Base-by-base conservation (phyloP, 306 rosid genomes). In the Lathyrus tuberosus region DNA sequence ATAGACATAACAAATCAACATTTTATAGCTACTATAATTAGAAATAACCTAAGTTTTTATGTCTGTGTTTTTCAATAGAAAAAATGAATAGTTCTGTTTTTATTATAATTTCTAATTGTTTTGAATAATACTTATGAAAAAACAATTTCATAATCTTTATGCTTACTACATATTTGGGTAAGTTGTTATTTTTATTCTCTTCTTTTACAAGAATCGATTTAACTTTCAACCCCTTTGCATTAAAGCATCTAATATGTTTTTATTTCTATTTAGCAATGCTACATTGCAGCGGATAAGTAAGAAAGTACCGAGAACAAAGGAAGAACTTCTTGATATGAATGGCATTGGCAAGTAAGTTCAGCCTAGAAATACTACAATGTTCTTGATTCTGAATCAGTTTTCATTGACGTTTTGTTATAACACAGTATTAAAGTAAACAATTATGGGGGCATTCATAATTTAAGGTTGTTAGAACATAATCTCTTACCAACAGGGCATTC, bases 91-190 rank as follows among this genome's bases (percentile, higher is more conserved):
- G 22, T 20, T 20, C 22, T 20, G 22, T 0, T 20, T 20, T 20
- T 20, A 20, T 20, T 20, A 20, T 20, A 20, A 20, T 20, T 20
- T 20, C 22, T 0, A 20, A 20, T 20, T 20, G 22, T 20, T 20
- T 20, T 20, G 22, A 20, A 20, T 20, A 20, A 20, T 20, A 20
- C 22, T 20, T 20, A 20, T 20, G 22, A 20, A 20, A 20, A 20
- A 20, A 20, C 22, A 20, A 20, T 20, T 20, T 20, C 22, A 20
- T 0, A 20, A 20, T 20, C 22, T 84, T 62, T 67, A 83, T 87
- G 92, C 96, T 63, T 49, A 91, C 89, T 97, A 94, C 86, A 88
- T 94, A 79, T 94, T 88, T 72, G 81, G 76, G 99, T 91, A 35
- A 65, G 88, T 77, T 73, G 47, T 66, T 48, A 42, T 58, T 73